Evolutionary conservation across 2,329 filamentous ascomycete species (phyloP).

Genomic region (Paradendryphiella salina): DNA sequence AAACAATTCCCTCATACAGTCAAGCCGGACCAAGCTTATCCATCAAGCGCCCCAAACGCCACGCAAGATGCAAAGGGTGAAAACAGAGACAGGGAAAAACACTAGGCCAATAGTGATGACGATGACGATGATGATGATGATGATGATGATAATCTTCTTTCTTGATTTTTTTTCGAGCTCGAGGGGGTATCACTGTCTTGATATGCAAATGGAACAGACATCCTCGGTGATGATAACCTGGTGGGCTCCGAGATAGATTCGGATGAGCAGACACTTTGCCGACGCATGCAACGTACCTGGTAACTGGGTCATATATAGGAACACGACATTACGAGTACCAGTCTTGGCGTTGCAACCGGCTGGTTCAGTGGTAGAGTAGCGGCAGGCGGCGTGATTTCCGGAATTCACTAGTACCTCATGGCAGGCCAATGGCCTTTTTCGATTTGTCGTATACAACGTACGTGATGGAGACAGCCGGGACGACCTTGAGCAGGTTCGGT

Average conservation of each 20-base stretch:
- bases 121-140: background rate
- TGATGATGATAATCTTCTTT: background rate
- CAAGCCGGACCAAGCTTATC: background rate
- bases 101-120: constrained; percentile 11
- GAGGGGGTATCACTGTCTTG: constrained; percentile 9
- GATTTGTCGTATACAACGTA: constrained; percentile 51
- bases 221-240: background rate
- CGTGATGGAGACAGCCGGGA: constrained; percentile 86
- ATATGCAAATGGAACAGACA: constrained; percentile 6
- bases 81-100: constrained; percentile 7
- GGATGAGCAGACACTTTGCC: background rate
- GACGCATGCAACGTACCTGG: background rate
- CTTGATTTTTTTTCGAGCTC: background rate
- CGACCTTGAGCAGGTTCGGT: constrained; percentile 93
- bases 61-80: constrained; percentile 23
- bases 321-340: background rate
- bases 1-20: background rate
- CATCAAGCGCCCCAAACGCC: constrained; percentile 20
- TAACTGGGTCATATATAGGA: background rate
- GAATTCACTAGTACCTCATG: constrained; percentile 23
- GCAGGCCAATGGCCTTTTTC: constrained; percentile 44
- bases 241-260: background rate
- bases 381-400: background rate
- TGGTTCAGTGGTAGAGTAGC: background rate
- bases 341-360: background rate